Conservation (phyloP, 2,329 filamentous ascomycete species). For the Diaporthe citriasiana region DNA sequence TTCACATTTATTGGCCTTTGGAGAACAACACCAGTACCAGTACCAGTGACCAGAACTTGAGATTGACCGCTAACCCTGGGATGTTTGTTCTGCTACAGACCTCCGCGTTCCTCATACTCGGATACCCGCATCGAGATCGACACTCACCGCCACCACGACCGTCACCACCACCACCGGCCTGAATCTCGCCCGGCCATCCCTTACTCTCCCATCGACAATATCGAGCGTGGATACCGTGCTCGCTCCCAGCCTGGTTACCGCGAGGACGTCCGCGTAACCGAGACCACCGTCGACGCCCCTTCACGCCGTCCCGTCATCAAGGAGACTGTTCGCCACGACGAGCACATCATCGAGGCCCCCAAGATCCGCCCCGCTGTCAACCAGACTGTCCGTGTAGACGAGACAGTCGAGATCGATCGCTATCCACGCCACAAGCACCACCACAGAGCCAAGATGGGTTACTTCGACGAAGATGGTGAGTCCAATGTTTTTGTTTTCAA, state of each 20-base stretch:
- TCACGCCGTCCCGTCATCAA: slow-evolving; percentile 54
- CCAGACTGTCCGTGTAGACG: slow-evolving; percentile 58
- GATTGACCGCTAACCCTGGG: slow-evolving; percentile 29
- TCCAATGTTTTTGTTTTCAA: slow-evolving; percentile 35
- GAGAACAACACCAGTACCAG: slow-evolving; percentile 38
- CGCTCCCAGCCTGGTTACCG: slow-evolving; percentile 67
- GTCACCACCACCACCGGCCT: slow-evolving; percentile 47
- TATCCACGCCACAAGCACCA: slow-evolving; percentile 48
- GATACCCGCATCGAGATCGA: slow-evolving; percentile 78
- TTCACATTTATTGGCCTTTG: slow-evolving; percentile 42
- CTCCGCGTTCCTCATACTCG: slow-evolving; percentile 60
- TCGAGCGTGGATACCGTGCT: slow-evolving; percentile 76
- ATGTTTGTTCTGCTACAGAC: slow-evolving; percentile 4
- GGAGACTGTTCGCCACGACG: slow-evolving; percentile 50
- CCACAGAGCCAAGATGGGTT: slow-evolving; percentile 72
- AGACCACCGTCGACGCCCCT: slow-evolving; percentile 54
- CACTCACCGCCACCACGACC: slow-evolving; percentile 54
- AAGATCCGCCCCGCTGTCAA: slow-evolving; percentile 56
- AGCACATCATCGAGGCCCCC: slow-evolving; percentile 55
- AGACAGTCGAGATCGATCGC: slow-evolving; percentile 72
- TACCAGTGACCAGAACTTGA: background rate
- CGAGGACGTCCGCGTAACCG: slow-evolving; percentile 54
- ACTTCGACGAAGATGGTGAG: slow-evolving; percentile 75
- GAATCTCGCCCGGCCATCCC: slow-evolving; percentile 44
- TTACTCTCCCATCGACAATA: slow-evolving; percentile 69